Evolutionary conservation across 2,329 filamentous ascomycete species (phyloP).

Genomic region (Microcera coccophila): DNA sequence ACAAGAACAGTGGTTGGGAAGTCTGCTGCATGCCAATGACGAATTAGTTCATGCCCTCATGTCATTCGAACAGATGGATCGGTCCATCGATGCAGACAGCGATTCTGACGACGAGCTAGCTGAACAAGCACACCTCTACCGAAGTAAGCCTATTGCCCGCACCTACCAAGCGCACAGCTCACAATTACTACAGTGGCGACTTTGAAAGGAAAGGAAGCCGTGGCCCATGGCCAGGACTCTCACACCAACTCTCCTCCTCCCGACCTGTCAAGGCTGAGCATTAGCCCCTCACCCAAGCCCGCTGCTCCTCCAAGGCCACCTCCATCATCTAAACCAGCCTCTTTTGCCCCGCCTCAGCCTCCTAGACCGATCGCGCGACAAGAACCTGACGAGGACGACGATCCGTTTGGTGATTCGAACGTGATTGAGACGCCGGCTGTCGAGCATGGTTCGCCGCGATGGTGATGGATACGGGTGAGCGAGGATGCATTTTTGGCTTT

Average conservation of each 20-base stretch:
- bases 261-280: slow-evolving; percentile 44
- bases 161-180: slow-evolving; percentile 12
- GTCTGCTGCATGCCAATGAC: slow-evolving; percentile 89
- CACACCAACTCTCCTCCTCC: slow-evolving; percentile 38
- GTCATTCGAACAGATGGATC: slow-evolving; percentile 90
- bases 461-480: too few species aligned
- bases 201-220: slow-evolving; percentile 48
- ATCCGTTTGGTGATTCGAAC: slow-evolving; percentile 84
- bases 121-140: slow-evolving; percentile 62
- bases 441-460: slow-evolving; percentile 30
- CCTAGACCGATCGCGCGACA: slow-evolving; percentile 12
- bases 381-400: slow-evolving; percentile 64
- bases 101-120: slow-evolving; percentile 66
- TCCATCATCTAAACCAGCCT: slow-evolving; percentile 20
- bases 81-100: slow-evolving; percentile 72
- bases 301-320: slow-evolving; percentile 41
- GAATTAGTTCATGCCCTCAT: slow-evolving; percentile 91
- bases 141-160: slow-evolving; percentile 43
- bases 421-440: slow-evolving; percentile 47
- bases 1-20: slow-evolving; percentile 85
- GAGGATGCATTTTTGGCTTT: too few species aligned
- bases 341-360: slow-evolving; percentile 16
- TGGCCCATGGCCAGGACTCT: slow-evolving; percentile 37
- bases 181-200: slow-evolving; percentile 45
- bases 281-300: slow-evolving; percentile 40